These are phyloP conservation scores for Mycosphaerella sp. DNA, from an alignment of 2,329 filamentous ascomycete species.

Conservation along the genomic window DNA sequence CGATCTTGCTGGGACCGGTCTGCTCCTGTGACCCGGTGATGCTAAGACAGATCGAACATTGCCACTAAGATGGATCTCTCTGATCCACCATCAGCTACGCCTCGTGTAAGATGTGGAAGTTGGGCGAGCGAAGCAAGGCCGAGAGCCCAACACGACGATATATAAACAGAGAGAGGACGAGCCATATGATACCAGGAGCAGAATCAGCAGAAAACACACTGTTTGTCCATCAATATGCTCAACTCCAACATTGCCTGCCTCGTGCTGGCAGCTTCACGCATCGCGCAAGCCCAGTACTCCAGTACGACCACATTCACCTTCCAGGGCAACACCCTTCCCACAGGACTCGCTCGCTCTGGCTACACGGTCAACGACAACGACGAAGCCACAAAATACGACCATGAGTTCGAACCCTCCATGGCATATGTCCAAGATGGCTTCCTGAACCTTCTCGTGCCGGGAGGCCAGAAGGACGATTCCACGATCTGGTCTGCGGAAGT, in stretches of 20 bases:
- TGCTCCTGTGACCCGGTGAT: neutral
- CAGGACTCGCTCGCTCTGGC: slow-evolving; percentile 1
- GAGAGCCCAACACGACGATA: neutral
- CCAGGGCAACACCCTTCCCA: slow-evolving; percentile 4
- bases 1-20: neutral
- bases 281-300: slow-evolving; percentile 4
- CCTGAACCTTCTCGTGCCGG: slow-evolving; percentile 14
- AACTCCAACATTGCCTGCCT: neutral
- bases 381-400: neutral
- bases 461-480: slow-evolving; percentile 6
- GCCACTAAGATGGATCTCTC: neutral
- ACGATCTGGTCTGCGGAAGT: slow-evolving; percentile 14
- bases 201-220: neutral
- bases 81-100: neutral
- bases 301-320: slow-evolving; percentile 9
- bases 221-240: neutral
- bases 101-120: neutral
- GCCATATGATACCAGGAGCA: neutral
- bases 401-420: slow-evolving; percentile 4
- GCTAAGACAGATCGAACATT: neutral
- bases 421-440: slow-evolving; percentile 9
- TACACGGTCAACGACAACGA: neutral
- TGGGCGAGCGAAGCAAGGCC: neutral
- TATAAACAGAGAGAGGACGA: neutral
- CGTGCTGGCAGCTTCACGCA: neutral